A percentile compares a stretch with the other conserved stretches of the same genome.
Evolutionary conservation across 73 alveolate species (phyloP).

Genomic region (Stentor roeselii): DNA sequence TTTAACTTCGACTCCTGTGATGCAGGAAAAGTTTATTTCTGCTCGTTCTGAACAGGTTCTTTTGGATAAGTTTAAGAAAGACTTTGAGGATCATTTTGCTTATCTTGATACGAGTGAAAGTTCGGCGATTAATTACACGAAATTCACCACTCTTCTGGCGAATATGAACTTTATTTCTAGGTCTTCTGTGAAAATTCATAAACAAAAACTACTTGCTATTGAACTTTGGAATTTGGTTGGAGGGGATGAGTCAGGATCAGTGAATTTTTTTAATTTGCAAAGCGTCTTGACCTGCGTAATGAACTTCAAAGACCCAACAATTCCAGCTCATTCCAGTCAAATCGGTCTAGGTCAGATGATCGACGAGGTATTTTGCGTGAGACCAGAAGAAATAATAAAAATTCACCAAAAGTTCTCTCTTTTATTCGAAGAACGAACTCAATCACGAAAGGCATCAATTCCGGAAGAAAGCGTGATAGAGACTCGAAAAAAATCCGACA

Average conservation of each 20-base stretch:
- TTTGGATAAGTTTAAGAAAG: slow-evolving; percentile 12
- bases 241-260: not conserved
- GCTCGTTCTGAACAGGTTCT: not conserved
- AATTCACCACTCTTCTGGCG: not conserved
- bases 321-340: not conserved
- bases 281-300: not conserved
- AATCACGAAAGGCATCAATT: not conserved
- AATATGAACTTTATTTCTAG: not conserved
- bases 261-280: not conserved
- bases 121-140: not conserved
- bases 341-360: not conserved
- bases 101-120: not conserved
- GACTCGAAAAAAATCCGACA: not conserved
- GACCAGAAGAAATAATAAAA: not conserved
- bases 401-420: not conserved
- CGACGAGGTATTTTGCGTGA: not conserved
- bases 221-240: not conserved
- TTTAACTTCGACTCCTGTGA: no score
- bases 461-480: not conserved
- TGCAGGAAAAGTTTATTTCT: not conserved
- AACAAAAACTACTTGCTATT: not conserved
- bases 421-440: not conserved
- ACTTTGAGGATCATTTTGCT: not conserved
- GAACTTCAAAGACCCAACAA: slow-evolving; percentile 1
- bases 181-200: not conserved